These are phyloP conservation scores for Omphalotus guepiniiformis DNA, from an alignment of 768 basidiomycete species.

Conservation along the genomic window DNA sequence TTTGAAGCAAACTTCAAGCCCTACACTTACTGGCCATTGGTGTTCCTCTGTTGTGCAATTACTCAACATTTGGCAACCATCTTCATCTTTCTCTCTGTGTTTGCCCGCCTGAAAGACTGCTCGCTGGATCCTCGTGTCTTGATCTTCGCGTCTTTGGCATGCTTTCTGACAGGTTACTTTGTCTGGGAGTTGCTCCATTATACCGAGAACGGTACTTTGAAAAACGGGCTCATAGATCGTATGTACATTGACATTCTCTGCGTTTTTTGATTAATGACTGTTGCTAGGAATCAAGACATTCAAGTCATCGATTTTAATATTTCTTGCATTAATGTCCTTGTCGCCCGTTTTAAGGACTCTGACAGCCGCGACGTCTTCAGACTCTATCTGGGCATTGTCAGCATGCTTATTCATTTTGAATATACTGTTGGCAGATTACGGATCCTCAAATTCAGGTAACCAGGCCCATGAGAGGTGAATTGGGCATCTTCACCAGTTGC, in stretches of 20 bases:
- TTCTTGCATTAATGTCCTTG: slow-evolving; percentile 83
- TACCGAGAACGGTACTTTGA: slow-evolving; percentile 7
- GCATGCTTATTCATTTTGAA: slow-evolving; percentile 81
- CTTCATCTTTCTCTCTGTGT: slow-evolving; percentile 78
- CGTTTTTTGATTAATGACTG: not conserved
- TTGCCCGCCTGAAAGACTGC: slow-evolving; percentile 63
- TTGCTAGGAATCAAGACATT: slow-evolving; percentile 60
- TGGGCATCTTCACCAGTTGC: slow-evolving; percentile 17
- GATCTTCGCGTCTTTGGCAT: slow-evolving; percentile 57
- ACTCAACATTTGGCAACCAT: slow-evolving; percentile 82
- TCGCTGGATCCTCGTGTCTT: slow-evolving; percentile 65
- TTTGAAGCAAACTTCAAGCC: slow-evolving; percentile 72
- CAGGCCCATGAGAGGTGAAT: slow-evolving; percentile 56
- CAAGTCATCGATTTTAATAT: slow-evolving; percentile 83
- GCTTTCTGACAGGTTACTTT: slow-evolving; percentile 58
- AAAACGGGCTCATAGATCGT: not conserved
- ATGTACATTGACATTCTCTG: not conserved
- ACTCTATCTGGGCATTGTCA: slow-evolving; percentile 96
- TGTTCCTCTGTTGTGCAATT: slow-evolving; percentile 66
- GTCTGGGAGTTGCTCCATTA: slow-evolving; percentile 54
- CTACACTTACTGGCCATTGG: slow-evolving; percentile 72
- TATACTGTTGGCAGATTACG: slow-evolving; percentile 78
- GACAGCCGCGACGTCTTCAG: slow-evolving; percentile 92
- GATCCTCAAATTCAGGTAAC: slow-evolving; percentile 34
- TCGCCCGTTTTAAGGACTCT: slow-evolving; percentile 90